Evolutionary conservation across 2,329 filamentous ascomycete genomes (phyloP).

Genomic region (Ramularia collo-cygni): DNA sequence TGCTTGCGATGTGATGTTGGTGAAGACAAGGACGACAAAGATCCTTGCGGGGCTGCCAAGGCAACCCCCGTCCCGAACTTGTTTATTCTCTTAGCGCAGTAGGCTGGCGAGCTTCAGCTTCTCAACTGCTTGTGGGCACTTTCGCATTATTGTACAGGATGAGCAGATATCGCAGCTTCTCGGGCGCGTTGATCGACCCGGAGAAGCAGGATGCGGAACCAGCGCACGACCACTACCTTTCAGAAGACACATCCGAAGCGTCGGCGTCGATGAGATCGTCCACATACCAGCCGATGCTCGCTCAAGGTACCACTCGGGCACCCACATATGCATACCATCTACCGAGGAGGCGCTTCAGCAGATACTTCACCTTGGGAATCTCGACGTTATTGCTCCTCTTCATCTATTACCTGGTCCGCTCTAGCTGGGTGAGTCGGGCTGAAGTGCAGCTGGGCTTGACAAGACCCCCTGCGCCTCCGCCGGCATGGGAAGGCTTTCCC

Average conservation of each 20-base stretch:
- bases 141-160: background rate
- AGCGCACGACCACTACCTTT: slow-evolving; percentile 29
- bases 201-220: slow-evolving; percentile 33
- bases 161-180: slow-evolving; percentile 28
- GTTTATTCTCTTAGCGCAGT: no score
- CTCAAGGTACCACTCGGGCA: slow-evolving; percentile 18
- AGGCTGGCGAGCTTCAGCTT: no score
- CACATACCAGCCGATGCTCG: slow-evolving; percentile 27
- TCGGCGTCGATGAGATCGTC: slow-evolving; percentile 29
- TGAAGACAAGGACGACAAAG: no score
- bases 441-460: slow-evolving; percentile 46
- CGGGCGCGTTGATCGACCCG: slow-evolving; percentile 27
- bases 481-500: slow-evolving; percentile 77
- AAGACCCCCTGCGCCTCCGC: slow-evolving; percentile 55
- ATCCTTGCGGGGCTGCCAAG: no score
- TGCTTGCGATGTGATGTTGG: no score
- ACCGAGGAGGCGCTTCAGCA: slow-evolving; percentile 56
- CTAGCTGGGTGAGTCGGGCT: slow-evolving; percentile 37
- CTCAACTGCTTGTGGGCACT: no score
- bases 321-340: slow-evolving; percentile 30
- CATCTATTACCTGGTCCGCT: slow-evolving; percentile 63
- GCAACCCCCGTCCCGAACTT: no score
- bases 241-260: slow-evolving; percentile 20
- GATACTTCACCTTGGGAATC: slow-evolving; percentile 70
- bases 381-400: slow-evolving; percentile 66